Evolutionary conservation across 139 green algal species (phyloP).

Genomic region (Picochlorum sp.): DNA sequence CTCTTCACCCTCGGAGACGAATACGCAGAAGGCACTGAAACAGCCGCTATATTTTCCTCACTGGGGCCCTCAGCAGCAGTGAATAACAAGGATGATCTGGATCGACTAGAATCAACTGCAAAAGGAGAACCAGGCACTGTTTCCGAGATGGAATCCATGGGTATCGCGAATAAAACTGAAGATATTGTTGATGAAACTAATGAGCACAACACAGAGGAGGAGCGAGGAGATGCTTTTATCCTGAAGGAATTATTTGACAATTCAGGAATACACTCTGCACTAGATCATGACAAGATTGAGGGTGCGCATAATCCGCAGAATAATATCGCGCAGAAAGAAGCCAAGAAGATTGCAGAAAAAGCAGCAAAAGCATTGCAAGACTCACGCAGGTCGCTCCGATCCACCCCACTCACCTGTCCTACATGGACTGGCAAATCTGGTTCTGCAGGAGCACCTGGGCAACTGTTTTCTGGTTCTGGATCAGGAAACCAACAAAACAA

Average conservation of each 20-base stretch:
- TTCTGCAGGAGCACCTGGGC: constrained; percentile 37
- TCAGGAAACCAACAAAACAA: not conserved
- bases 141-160: not conserved
- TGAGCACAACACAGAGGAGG: not conserved
- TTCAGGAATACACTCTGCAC: constrained; percentile 42
- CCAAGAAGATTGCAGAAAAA: constrained; percentile 33
- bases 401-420: constrained; percentile 52
- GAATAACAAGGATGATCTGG: too few relatives aligned
- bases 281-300: constrained; percentile 82
- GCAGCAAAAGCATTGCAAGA: constrained; percentile 64
- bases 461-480: not conserved
- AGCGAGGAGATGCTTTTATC: constrained; percentile 48
- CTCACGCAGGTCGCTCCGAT: constrained; percentile 21
- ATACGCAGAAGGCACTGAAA: constrained; percentile 57
- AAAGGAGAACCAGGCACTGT: too few relatives aligned
- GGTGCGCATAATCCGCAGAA: constrained; percentile 53
- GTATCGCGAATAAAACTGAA: constrained; percentile 11
- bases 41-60: constrained; percentile 63
- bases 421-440: constrained; percentile 84
- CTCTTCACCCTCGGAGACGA: constrained; percentile 86
- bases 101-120: not conserved
- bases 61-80: constrained; percentile 18
- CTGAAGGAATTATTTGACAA: constrained; percentile 84
- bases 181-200: not conserved
- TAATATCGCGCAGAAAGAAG: constrained; percentile 45